Evolutionary conservation across 306 rosid genomes (phyloP), one percentile per base, ranked within the genome.

Genomic region (Lupinus albus): DNA sequence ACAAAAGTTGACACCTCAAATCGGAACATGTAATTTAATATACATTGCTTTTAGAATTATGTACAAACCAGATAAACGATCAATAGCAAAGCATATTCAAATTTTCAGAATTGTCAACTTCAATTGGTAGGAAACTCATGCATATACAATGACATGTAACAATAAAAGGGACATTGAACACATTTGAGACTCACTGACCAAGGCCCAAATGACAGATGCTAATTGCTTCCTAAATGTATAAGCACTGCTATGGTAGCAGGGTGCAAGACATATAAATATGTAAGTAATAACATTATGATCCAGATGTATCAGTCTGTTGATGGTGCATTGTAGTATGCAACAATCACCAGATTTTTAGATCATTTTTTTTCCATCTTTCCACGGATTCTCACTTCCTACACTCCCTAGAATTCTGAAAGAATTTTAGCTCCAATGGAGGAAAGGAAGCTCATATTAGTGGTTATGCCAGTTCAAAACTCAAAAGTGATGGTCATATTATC

Each of bases 21-120:
- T 39, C 21, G 41, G 54, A 71, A 64, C 15, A 63, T 14, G 55
- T 72, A 62, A 51, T 49, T 25, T 14, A 52, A 56, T 68, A 28
- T 54, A 38, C 46, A 54, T 54, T 7, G 44, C 30, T 25, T n/a
- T 47, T 41, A 30, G 20, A 68, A 12, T n/a, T 50, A 60, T 45
- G 33, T 12, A 56, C 1, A 38, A 32, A 41, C 12, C 13, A 25
- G 11, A 41, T 9, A 53, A 25, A 54, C 13, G 42, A 39, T 41
- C 15, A 54, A 39, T 20, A 38, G 44, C 38, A 46, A 11, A 46
- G 46, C 57, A 59, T 48, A 14, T 6, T 47, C 11, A 32, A 38
- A 41, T 55, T 55, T 61, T 3, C 20, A 13, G 49, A 21, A 28
- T 63, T 11, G 11, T 51, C 36, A 64, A 64, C 50, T 58, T 57